A percentile compares a stretch with the other conserved stretches of the same genome.
Evolutionary conservation across 2,329 filamentous ascomycete species (phyloP).

Genomic region (Aspergillus alliaceus): DNA sequence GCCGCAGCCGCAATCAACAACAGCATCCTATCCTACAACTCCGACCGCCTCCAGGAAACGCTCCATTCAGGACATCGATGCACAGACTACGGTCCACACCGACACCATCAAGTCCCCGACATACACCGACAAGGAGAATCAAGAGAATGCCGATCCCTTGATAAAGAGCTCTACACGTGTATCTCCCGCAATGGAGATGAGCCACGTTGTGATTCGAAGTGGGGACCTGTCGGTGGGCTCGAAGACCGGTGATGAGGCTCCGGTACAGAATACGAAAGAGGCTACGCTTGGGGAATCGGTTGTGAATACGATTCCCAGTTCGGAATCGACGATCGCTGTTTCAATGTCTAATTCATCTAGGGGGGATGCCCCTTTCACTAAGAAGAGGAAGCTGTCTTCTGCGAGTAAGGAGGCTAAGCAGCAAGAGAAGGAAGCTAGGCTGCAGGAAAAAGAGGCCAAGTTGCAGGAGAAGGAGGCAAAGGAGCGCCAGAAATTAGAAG

Average conservation of each 20-base stretch:
- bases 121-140: conserved; percentile 13
- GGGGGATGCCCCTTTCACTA: conserved; percentile 17
- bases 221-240: background rate
- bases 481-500: conserved; percentile 24
- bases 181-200: background rate
- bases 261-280: background rate
- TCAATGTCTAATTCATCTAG: background rate
- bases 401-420: conserved; percentile 27
- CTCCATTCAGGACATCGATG: conserved; percentile 29
- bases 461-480: conserved; percentile 21
- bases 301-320: too few species aligned
- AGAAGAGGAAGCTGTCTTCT: conserved; percentile 35
- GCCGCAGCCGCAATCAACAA: conserved; percentile 1
- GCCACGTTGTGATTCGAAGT: background rate
- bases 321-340: background rate
- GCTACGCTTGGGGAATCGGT: background rate
- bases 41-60: conserved; percentile 27
- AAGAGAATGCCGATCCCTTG: conserved; percentile 21
- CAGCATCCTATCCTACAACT: conserved; percentile 1
- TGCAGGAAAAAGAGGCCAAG: conserved; percentile 24
- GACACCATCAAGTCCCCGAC: conserved; percentile 6
- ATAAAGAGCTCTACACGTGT: background rate
- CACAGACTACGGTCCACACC: background rate
- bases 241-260: background rate
- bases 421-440: conserved; percentile 23